Percentiles rank a stretch among this genome's conserved stretches.
phyloP scores from a whole-genome alignment of 345 rosid genomes.

The Schrenkiella parvula region DNA sequence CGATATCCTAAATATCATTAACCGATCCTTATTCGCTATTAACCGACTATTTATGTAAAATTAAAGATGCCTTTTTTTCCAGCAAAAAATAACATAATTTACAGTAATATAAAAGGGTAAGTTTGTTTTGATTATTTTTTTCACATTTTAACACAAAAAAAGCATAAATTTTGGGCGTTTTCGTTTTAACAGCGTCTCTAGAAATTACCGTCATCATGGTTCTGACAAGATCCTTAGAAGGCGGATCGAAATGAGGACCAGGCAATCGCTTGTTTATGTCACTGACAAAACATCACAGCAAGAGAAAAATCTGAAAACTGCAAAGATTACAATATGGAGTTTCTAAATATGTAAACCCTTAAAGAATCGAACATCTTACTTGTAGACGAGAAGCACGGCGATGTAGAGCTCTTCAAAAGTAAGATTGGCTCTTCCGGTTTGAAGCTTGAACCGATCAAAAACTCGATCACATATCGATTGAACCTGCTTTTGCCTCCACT shows the following conservation, averaged over 20 bases:
- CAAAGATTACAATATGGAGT: background rate
- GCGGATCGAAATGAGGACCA: conserved; percentile 97
- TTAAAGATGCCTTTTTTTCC: no score
- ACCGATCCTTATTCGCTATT: no score
- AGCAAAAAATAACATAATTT: no score
- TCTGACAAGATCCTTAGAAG: conserved; percentile 61
- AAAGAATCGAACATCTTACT: conserved; percentile 38
- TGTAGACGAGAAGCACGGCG: conserved; percentile 78
- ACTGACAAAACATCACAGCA: conserved; percentile 34
- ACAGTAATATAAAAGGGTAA: background rate
- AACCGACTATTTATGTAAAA: no score
- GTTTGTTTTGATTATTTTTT: background rate
- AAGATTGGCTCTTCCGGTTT: conserved; percentile 53
- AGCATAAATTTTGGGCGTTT: background rate
- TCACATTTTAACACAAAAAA: background rate
- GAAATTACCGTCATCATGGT: conserved; percentile 53
- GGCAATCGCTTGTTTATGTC: conserved; percentile 87
- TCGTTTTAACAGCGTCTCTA: background rate
- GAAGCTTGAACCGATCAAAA: conserved; percentile 45
- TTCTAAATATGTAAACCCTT: background rate
- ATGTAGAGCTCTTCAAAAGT: conserved; percentile 84
- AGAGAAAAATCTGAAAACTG: background rate
- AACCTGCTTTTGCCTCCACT: conserved; percentile 75
- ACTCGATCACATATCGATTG: conserved; percentile 61
- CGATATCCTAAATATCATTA: no score